These are phyloP conservation scores for Sugiyamaella paludigena DNA, from an alignment of 1,139 yeast genomes.

Conservation along the genomic window DNA sequence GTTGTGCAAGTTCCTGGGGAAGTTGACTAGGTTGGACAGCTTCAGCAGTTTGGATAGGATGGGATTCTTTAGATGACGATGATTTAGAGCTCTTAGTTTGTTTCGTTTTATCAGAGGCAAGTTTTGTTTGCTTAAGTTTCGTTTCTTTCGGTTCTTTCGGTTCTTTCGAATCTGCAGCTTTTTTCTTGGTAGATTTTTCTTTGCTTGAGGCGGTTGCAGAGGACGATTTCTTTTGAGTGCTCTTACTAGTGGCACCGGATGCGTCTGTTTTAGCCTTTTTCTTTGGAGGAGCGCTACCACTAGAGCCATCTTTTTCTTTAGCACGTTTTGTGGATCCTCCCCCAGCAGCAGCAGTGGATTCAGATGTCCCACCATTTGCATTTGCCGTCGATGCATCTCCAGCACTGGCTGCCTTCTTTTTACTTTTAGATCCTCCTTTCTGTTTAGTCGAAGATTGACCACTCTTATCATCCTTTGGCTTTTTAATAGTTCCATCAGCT, in stretches of 20 bases:
- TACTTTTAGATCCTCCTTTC: conserved; percentile 8
- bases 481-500: conserved; percentile 43
- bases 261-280: conserved; percentile 18
- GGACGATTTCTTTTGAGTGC: conserved; percentile 4
- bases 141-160: conserved; percentile 13
- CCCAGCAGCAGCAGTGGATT: not conserved
- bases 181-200: conserved; percentile 16
- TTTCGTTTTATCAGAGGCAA: conserved; percentile 2
- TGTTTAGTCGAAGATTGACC: conserved; percentile 19
- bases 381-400: not conserved
- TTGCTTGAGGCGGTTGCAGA: conserved; percentile 11
- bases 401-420: not conserved
- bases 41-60: too few species aligned
- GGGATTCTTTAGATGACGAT: not conserved
- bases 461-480: conserved; percentile 37
- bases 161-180: conserved; percentile 14
- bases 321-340: conserved; percentile 10
- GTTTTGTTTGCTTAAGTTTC: conserved; percentile 7
- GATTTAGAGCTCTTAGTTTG: too few species aligned
- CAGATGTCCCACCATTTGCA: not conserved
- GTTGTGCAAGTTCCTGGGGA: too few species aligned
- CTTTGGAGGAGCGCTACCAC: conserved; percentile 13
- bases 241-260: not conserved
- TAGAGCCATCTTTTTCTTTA: conserved; percentile 11
- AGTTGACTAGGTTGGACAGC: too few species aligned